phyloP scores from a whole-genome alignment of 1,284 basidiomycete species.

The Tilletia indica region DNA sequence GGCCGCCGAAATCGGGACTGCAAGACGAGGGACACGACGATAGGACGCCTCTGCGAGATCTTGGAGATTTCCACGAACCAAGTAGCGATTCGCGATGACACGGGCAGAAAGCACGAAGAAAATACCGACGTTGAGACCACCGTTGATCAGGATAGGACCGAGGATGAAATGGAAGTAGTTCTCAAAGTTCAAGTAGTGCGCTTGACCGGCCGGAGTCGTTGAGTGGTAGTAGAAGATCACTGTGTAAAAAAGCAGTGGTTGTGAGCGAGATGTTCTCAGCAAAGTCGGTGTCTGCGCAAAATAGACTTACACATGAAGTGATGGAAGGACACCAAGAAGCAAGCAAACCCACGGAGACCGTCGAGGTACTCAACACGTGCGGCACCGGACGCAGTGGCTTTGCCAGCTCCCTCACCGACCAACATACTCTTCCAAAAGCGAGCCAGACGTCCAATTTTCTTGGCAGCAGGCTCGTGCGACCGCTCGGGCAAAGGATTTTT shows the following conservation, averaged over 20 bases:
- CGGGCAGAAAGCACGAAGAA: slow-evolving; percentile 47
- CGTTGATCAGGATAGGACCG: slow-evolving; percentile 42
- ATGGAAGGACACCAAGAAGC: slow-evolving; percentile 47
- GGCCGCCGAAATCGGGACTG: slow-evolving; percentile 41
- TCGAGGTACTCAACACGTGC: slow-evolving; percentile 48
- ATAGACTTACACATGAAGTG: slow-evolving; percentile 34
- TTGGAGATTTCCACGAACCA: slow-evolving; percentile 41
- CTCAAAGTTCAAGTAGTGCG: slow-evolving; percentile 40
- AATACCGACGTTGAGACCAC: slow-evolving; percentile 44
- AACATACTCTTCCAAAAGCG: slow-evolving; percentile 28
- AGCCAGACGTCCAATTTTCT: slow-evolving; percentile 29
- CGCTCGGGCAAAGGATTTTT: slow-evolving; percentile 21
- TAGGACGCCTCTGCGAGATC: slow-evolving; percentile 41
- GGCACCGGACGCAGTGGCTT: slow-evolving; percentile 37
- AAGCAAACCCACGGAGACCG: slow-evolving; percentile 47
- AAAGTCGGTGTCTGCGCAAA: too few species aligned
- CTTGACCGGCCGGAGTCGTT: slow-evolving; percentile 24
- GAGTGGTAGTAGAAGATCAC: slow-evolving; percentile 46
- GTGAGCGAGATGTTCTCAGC: too few species aligned
- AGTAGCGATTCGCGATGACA: slow-evolving; percentile 44
- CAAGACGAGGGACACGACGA: slow-evolving; percentile 45
- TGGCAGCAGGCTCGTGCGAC: slow-evolving; percentile 16
- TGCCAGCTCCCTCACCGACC: slow-evolving; percentile 36
- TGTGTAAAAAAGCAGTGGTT: too few species aligned
- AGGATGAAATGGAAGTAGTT: slow-evolving; percentile 42